Conservation (phyloP, 306 rosid genomes). For the Quillaja saponaria region DNA sequence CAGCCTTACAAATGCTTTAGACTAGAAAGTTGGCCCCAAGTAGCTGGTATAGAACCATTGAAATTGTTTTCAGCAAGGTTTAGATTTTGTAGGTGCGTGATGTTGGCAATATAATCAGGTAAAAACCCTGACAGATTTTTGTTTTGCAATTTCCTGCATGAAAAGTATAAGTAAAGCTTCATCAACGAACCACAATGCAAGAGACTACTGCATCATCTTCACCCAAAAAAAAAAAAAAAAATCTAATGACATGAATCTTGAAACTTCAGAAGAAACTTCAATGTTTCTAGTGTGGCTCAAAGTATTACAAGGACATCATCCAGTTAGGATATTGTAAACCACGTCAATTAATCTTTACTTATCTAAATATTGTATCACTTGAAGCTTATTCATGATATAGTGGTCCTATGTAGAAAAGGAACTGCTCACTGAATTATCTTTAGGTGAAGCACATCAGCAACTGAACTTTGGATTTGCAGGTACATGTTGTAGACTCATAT, state of each 20-base stretch:
- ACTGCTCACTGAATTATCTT: no score
- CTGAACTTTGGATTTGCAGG: no score
- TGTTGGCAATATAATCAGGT: slow-evolving; percentile 71
- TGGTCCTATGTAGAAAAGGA: no score
- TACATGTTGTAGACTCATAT: no score
- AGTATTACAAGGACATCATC: not conserved
- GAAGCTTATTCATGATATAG: no score
- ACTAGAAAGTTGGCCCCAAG: slow-evolving; percentile 67
- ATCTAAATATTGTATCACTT: no score
- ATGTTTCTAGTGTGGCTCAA: not conserved
- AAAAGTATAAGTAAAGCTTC: slow-evolving; percentile 4
- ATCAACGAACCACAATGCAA: slow-evolving; percentile 6
- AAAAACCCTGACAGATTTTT: slow-evolving; percentile 66
- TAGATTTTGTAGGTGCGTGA: slow-evolving; percentile 71
- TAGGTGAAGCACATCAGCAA: no score
- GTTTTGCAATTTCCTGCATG: slow-evolving; percentile 77
- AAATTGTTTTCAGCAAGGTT: slow-evolving; percentile 75
- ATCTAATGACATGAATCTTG: not conserved
- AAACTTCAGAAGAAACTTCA: slow-evolving; percentile 3
- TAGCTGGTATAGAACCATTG: slow-evolving; percentile 59
- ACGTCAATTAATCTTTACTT: not conserved
- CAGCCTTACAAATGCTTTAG: slow-evolving; percentile 78
- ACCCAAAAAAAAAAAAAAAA: not conserved
- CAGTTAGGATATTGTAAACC: not conserved
- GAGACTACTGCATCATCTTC: no score